Evolutionary conservation across 2,329 filamentous ascomycete species (phyloP), one percentile per base, ranked within the genome.

Genomic region (Penicillium sp.): DNA sequence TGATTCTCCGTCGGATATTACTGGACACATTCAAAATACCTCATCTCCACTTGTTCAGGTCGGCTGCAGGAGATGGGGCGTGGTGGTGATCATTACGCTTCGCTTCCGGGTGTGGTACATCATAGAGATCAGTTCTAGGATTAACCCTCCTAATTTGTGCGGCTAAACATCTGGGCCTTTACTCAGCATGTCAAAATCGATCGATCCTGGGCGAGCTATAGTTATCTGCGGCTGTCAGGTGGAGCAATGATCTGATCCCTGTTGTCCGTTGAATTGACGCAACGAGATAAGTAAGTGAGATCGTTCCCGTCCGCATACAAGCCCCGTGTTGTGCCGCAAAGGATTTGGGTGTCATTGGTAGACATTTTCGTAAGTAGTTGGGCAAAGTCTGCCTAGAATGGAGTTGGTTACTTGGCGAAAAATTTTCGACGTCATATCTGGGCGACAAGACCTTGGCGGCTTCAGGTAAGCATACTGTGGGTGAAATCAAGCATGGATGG

Each of bases 361-460:
- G 7, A 27, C 15, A 44, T 5, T 9, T 12, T 32, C 7, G 10
- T 20, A 23, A 21, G 18, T 44, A 21, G 15, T 26, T 32, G 17
- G n/a, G 26, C n/a, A n/a, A 3, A 10, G 12, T 44, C 2, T 44
- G 15, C 4, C 29, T 32, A 44, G 27, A 30, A n/a, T 32, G n/a
- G 27, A 21, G 12, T 21, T 32, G 27, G 26, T 32, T 18, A 44
- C 29, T 44, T 33, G 29, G 41, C 41, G 27, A 44, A 32, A 23
- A 30, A 2, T 9, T 20, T 44, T 44, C 27, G 41, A 44, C 41
- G 29, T 44, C 41, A 44, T 44, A 17, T n/a, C 17, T 20, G 17
- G 41, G 41, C 41, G 41, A 44, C 41, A 44, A 44, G 41, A 32
- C 41, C 41, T 44, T 44, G 41, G 41, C 41, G 41, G 17, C 26